Base-by-base conservation (phyloP, 352 stramenopile genomes). In the Phytophthora pinifolia region DNA sequence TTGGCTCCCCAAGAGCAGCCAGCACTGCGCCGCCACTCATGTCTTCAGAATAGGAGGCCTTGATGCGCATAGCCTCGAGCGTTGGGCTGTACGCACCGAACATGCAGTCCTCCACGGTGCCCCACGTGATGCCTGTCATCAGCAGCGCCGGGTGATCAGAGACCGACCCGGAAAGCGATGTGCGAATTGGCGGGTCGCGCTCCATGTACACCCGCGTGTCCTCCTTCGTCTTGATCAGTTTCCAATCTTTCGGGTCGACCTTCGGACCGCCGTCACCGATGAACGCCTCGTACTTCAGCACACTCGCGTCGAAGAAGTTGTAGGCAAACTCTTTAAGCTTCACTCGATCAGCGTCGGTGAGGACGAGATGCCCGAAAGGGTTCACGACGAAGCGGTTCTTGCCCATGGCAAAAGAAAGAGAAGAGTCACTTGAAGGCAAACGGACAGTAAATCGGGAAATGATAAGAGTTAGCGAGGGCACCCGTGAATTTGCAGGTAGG, bases 11-110 rank as follows among this genome's bases (percentile, higher is more conserved):
- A 5, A 82, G 47, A 0, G 56, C 66, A 0, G 71, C 71, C 9
- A 85, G 37, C n/a, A 85, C 60, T 0, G 63, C 68, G 32, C 69
- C 61, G 29, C 76, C 68, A 34, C 51, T 60, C 34, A 76, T 57
- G 17, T 60, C 59, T 36, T 82, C 66, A 3, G 79, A 58, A 45
- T 84, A 75, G 2, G 66, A 71, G 0, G 62, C 58, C 20, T 73
- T 76, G 22, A 76, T n/a, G 22, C 56, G 52, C 67, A 73, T 72
- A 4, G 50, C 18, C 9, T 76, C 64, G 10, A 62, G 48, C 13
- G 59, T 73, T 17, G 60, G 64, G n/a, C 56, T 65, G 22, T 58
- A 41, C 3, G 60, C 53, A 8, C 59, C 67, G 27, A 54, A 71
- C 63, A 76, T 71, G 51, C 65, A 56, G 53, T 76, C 67, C 18